Percentiles rank a stretch among this genome's conserved stretches.
Evolutionary conservation across 116 monocot genomes (phyloP).

Genomic region (Cymodocea nodosa): DNA sequence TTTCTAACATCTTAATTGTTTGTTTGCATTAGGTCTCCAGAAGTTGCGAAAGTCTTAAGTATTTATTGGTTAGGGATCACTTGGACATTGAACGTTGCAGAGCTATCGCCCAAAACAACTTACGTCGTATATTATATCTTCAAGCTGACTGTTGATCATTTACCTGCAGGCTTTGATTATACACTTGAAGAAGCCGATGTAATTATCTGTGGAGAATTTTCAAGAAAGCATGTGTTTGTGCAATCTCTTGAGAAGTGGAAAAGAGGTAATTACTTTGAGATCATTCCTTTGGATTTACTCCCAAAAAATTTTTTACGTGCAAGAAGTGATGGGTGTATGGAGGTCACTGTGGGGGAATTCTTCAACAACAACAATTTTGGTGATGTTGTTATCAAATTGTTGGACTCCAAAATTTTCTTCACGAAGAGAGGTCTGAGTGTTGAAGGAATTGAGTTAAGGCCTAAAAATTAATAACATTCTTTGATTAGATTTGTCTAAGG

Average conservation of each 20-base stretch:
- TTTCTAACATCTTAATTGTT: not conserved
- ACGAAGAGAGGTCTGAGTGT: conserved; percentile 30
- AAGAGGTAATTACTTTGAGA: too few relatives aligned
- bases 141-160: conserved; percentile 1
- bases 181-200: too few relatives aligned
- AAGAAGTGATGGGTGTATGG: conserved; percentile 30
- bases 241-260: too few relatives aligned
- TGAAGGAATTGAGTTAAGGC: conserved; percentile 34
- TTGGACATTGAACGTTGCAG: conserved; percentile 10
- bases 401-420: too few relatives aligned
- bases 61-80: too few relatives aligned
- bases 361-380: conserved; percentile 11
- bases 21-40: too few relatives aligned
- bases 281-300: too few relatives aligned
- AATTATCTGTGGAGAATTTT: too few relatives aligned
- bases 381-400: conserved; percentile 12
- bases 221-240: too few relatives aligned
- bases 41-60: too few relatives aligned
- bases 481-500: too few relatives aligned
- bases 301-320: too few relatives aligned
- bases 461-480: conserved; percentile 1
- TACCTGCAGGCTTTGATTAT: conserved; percentile 8
- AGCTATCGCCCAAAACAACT: conserved; percentile 18
- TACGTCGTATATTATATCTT: conserved; percentile 19
- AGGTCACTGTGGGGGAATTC: conserved; percentile 27